Base-by-base conservation (phyloP, 148 eudicot species). In the Spergularia bocconei region DNA sequence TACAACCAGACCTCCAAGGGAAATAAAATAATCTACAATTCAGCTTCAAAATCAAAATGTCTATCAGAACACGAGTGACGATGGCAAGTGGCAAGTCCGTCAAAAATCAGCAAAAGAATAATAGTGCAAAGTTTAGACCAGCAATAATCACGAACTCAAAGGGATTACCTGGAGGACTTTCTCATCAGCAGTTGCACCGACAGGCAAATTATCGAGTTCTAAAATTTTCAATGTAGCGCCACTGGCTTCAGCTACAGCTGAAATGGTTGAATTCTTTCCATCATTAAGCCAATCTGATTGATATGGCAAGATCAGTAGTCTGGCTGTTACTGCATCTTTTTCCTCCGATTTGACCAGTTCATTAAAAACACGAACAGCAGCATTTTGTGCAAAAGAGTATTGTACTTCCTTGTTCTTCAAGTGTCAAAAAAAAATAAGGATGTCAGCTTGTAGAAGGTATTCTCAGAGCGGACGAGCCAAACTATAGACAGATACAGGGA, bases 321-420 rank as follows among this genome's bases (percentile, higher is more conserved):
- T 78, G 68, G 86, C 87, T 66, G 72, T 75, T 15, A 81, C 81
- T 54, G 14, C 61, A 36, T 51, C 73, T 25, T 44, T 39, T 41
- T 75, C 73, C 59, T 44, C 70, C 62, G 78, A 68, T 69, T 83
- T 62, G 52, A 69, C 71, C 19, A 25, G 13, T 16, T 77, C 82
- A 29, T 70, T 73, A 17, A 88, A 85, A 71, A 86, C 84, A 67
- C 84, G 85, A 63, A 85, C 33, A 58, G 77, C 19, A 71, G 88
- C 91, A 80, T 75, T 64, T 80, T 88, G 91, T 41, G 91, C 84
- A 76, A 84, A 77, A n/a, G 87, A 86, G 71, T 70, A 69, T 6
- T 72, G 66, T 44, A 83, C 76, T 63, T 80, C 62, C 74, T 60
- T 76, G 77, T 67, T 78, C 91, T 86, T 72, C 74, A 78, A 71